Base-by-base conservation (phyloP, 345 rosid species). In the Zanthoxylum bungeanum region DNA sequence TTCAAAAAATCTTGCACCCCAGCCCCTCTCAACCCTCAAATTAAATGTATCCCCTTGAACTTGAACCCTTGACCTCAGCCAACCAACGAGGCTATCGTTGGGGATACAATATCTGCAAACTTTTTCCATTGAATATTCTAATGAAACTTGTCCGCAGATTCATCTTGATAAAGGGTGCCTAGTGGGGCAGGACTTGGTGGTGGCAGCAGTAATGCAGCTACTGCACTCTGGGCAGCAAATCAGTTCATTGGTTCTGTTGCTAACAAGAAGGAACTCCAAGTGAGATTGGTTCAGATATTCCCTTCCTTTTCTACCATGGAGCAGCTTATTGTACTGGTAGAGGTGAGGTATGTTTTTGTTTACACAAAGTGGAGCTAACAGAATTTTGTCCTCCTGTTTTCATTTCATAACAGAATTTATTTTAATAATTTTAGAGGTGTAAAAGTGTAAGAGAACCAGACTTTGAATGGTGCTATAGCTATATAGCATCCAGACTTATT, bases 171-270 rank as follows among this genome's bases (percentile, higher is more conserved):
- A 95, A 88, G 81, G 73, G 94, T 91, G 73, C 98, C 98, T 22
- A 88, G 93, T 0, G 99, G 99, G 33, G 98, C 97, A 34, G 99
- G 98, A 33, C 96, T 95, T 49, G 98, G 96, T 56, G 98, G 99
- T 79, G 99, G 99, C 72, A 92, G 97, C 77, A 89, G 98, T 79
- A 92, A 95, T 85, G 99, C 98, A 66, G 98, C 98, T 52, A 95
- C 98, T 34, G 98, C 99, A 30, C 93, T 95, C 31, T 95, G 99
- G 99, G 99, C 98, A 7, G 99, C 97, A 51, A 95, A 95, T 82
- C 89, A 89, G 79, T 88, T 92, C 79, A 88, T 82, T 74, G 91
- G 97, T 40, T 72, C 84, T 80, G 63, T 76, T 71, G 99, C 85
- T 37, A 81, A 91, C 17, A 96, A 95, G 83, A 87, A 89, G 64